These are phyloP conservation scores for Suhomyces bribrorum DNA, from an alignment of 1,139 yeast species.

Conservation along the genomic window DNA sequence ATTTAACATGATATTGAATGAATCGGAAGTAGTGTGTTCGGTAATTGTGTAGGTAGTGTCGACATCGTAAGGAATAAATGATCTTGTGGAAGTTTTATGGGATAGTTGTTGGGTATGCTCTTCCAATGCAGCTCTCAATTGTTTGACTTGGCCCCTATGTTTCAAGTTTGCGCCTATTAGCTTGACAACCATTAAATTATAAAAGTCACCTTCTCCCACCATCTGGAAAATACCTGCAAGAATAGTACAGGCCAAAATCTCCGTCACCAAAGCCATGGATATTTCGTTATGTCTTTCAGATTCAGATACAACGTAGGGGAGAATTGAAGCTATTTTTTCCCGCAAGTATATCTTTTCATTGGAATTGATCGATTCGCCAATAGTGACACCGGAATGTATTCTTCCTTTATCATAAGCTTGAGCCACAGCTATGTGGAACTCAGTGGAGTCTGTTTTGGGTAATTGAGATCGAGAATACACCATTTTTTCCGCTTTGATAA, in stretches of 20 bases:
- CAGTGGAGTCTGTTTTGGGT: conserved; percentile 19
- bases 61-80: conserved; percentile 5
- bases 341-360: conserved; percentile 58
- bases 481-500: conserved; percentile 53
- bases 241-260: conserved; percentile 57
- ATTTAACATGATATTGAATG: conserved; percentile 35
- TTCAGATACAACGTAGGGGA: conserved; percentile 53
- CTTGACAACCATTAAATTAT: conserved; percentile 65
- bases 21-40: conserved; percentile 31
- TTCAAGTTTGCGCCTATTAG: conserved; percentile 66
- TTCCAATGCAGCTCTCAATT: conserved; percentile 68
- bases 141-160: conserved; percentile 75
- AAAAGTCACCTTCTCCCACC: conserved; percentile 73
- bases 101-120: conserved; percentile 48
- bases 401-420: conserved; percentile 57
- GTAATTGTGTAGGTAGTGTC: conserved; percentile 15
- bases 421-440: conserved; percentile 57
- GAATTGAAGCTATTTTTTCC: conserved; percentile 38
- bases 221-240: conserved; percentile 52
- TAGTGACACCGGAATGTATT: conserved; percentile 62
- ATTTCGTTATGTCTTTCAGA: conserved; percentile 54
- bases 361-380: conserved; percentile 41
- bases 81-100: conserved; percentile 6
- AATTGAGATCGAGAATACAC: conserved; percentile 23
- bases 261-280: conserved; percentile 55